These are phyloP conservation scores for Pyrus communis DNA, from an alignment of 306 rosid genomes.

Conservation along the genomic window DNA sequence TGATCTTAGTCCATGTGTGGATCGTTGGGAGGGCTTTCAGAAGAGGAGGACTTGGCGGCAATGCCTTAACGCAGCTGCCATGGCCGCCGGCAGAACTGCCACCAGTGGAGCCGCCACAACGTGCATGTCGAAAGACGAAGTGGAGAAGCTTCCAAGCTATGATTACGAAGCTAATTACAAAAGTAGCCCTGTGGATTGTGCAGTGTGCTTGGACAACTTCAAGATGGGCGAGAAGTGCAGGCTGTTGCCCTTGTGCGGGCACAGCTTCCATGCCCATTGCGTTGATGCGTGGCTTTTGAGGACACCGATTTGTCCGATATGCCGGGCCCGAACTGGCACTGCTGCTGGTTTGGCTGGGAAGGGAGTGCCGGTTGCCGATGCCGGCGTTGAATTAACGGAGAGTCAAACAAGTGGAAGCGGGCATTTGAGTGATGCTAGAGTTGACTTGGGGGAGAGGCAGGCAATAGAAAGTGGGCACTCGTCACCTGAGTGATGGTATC, in stretches of 20 bases:
- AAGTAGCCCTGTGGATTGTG: conserved; percentile 45
- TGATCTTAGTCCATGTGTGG: conserved; percentile 38
- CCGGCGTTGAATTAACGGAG: not conserved
- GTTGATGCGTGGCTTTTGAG: conserved; percentile 57
- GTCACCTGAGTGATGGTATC: not conserved
- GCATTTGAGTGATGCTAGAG: conserved; percentile 8
- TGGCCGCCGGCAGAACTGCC: conserved; percentile 2
- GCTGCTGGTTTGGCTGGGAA: conserved; percentile 13
- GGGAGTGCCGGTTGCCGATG: conserved; percentile 1
- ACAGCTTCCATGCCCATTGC: conserved; percentile 56
- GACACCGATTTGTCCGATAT: conserved; percentile 52
- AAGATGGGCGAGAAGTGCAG: conserved; percentile 55
- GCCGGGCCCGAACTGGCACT: conserved; percentile 15
- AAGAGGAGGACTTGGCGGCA: conserved; percentile 4
- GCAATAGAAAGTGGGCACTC: not conserved
- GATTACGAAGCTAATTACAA: conserved; percentile 36
- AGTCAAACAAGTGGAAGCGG: conserved; percentile 6
- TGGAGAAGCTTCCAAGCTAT: conserved; percentile 62
- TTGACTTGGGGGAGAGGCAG: conserved; percentile 15
- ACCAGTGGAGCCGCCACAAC: conserved; percentile 2
- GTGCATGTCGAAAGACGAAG: conserved; percentile 35
- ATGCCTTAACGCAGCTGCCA: conserved; percentile 7
- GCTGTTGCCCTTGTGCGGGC: conserved; percentile 45
- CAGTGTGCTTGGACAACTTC: conserved; percentile 62
- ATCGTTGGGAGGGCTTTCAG: conserved; percentile 31